phyloP scores from a whole-genome alignment of 345 rosid species.

The Atalantia buxifolia region DNA sequence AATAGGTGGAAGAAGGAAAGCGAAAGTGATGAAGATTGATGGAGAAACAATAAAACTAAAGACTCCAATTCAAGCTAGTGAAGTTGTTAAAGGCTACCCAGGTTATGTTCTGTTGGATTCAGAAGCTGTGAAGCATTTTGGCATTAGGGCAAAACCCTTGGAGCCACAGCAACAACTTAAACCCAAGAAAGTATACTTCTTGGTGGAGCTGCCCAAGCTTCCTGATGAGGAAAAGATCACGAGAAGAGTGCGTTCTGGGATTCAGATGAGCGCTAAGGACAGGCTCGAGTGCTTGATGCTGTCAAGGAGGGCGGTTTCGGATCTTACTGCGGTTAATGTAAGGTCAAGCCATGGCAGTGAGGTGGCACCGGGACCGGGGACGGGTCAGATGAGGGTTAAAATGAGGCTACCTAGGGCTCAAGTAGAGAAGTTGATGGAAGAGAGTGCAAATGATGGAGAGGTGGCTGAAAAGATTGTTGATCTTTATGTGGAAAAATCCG shows the following conservation, averaged over 20 bases:
- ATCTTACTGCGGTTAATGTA: conserved; percentile 35
- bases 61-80: conserved; percentile 60
- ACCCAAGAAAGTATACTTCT: conserved; percentile 63
- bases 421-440: conserved; percentile 62
- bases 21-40: conserved; percentile 78
- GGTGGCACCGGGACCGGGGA: background rate
- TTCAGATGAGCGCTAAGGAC: conserved; percentile 81
- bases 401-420: conserved; percentile 69
- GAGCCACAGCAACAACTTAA: conserved; percentile 56
- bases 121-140: conserved; percentile 69
- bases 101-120: conserved; percentile 79
- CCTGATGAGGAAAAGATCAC: conserved; percentile 35
- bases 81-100: conserved; percentile 65
- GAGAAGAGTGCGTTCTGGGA: conserved; percentile 72
- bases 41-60: conserved; percentile 73
- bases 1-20: conserved; percentile 47
- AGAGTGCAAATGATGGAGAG: conserved; percentile 58
- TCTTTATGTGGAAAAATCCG: conserved; percentile 35
- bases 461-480: conserved; percentile 65
- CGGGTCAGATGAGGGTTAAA: conserved; percentile 46
- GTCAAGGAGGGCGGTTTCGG: conserved; percentile 70
- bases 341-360: background rate
- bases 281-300: conserved; percentile 80
- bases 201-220: conserved; percentile 66
- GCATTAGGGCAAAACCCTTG: conserved; percentile 71